These are phyloP conservation scores for Tolypocladium sp. DNA, from an alignment of 2,329 filamentous ascomycete species.

Conservation along the genomic window DNA sequence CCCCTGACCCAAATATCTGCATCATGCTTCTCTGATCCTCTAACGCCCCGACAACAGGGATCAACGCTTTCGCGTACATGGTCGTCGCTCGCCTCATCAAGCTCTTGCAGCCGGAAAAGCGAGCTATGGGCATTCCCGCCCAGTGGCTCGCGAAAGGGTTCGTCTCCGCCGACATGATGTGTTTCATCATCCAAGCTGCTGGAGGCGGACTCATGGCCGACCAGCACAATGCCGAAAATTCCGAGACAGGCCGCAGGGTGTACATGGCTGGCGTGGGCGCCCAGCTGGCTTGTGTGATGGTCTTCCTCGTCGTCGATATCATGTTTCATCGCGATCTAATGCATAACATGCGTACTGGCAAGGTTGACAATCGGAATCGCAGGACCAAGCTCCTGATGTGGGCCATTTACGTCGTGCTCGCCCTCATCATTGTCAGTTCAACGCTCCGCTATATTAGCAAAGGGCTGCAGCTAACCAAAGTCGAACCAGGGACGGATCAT, in stretches of 20 bases:
- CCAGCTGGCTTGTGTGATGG: slow-evolving; percentile 36
- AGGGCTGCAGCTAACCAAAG: background rate
- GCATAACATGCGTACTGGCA: slow-evolving; percentile 1
- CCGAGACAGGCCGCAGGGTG: slow-evolving; percentile 13
- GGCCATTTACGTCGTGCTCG: slow-evolving; percentile 19
- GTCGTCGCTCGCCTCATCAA: slow-evolving; percentile 31
- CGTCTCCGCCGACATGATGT: slow-evolving; percentile 27
- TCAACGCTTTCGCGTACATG: slow-evolving; percentile 36
- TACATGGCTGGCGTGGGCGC: slow-evolving; percentile 41
- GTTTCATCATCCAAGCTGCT: slow-evolving; percentile 18
- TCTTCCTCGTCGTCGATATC: slow-evolving; percentile 28
- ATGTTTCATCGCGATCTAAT: slow-evolving; percentile 2
- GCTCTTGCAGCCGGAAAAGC: slow-evolving; percentile 24
- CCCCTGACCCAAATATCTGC: too few relatives aligned
- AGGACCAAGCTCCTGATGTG: slow-evolving; percentile 2
- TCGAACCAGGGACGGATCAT: slow-evolving; percentile 32
- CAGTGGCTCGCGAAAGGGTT: slow-evolving; percentile 24
- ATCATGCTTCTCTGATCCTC: background rate
- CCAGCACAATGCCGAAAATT: slow-evolving; percentile 4
- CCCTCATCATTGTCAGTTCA: slow-evolving; percentile 20
- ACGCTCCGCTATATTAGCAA: background rate
- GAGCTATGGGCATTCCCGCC: slow-evolving; percentile 23
- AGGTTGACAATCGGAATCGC: background rate
- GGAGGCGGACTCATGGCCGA: slow-evolving; percentile 15
- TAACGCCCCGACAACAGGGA: slow-evolving; percentile 12